Percentiles rank a stretch among this genome's conserved stretches.
Conservation (phyloP, 148 eudicot genomes). For the Salicornia ramosissima region DNA sequence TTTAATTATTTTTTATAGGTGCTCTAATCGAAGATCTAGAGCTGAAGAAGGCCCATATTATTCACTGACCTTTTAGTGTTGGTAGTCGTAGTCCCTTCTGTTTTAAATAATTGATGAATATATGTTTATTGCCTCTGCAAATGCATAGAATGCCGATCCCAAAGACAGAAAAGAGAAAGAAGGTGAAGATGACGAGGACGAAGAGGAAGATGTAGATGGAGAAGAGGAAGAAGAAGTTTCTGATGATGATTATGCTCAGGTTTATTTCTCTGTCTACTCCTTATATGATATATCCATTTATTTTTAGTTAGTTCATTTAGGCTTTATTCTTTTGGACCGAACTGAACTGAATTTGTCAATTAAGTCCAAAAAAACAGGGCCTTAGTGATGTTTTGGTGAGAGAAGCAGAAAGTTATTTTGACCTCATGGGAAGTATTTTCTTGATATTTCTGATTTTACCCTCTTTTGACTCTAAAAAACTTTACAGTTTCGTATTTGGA, state of each 20-base stretch:
- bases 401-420: too few relatives aligned
- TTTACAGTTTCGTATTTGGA: too few relatives aligned
- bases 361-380: too few relatives aligned
- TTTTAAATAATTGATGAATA: not conserved
- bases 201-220: conserved; percentile 20
- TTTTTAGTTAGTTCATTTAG: not conserved
- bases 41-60: not conserved
- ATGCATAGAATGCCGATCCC: conserved; percentile 15
- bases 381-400: too few relatives aligned
- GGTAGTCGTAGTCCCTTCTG: not conserved
- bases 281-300: not conserved
- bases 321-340: too few relatives aligned
- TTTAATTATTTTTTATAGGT: not conserved
- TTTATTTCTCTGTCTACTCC: not conserved
- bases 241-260: conserved; percentile 24
- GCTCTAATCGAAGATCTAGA: not conserved
- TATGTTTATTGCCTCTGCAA: not conserved
- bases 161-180: conserved; percentile 15
- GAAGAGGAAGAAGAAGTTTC: conserved; percentile 19
- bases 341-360: too few relatives aligned
- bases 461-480: too few relatives aligned
- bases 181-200: conserved; percentile 24
- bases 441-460: too few relatives aligned
- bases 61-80: not conserved
- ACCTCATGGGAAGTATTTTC: too few relatives aligned